These are phyloP conservation scores for Fraxinus americana DNA, from an alignment of 257 asterid genomes.

Conservation along the genomic window DNA sequence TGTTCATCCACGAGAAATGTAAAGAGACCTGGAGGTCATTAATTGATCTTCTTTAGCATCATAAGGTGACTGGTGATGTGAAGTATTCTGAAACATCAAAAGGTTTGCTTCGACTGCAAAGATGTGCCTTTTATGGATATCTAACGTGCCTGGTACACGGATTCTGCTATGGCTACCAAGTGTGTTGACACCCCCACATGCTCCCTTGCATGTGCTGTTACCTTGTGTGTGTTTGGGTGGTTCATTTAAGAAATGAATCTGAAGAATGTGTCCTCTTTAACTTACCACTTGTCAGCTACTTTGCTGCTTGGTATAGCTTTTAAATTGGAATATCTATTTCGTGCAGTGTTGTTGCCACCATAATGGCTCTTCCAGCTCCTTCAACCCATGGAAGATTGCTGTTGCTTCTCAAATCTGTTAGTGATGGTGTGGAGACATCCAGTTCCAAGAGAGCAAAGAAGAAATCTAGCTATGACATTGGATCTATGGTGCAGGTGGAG, in stretches of 20 bases:
- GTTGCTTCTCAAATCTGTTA: conserved; percentile 61
- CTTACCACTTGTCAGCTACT: conserved; percentile 15
- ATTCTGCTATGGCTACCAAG: background rate
- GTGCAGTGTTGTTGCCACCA: conserved; percentile 71
- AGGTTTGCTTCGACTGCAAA: background rate
- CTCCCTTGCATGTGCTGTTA: background rate
- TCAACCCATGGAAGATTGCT: conserved; percentile 78
- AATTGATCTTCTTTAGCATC: background rate
- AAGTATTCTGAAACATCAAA: background rate
- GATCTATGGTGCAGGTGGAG: conserved; percentile 86
- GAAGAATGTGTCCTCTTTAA: conserved; percentile 8
- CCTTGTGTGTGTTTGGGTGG: background rate
- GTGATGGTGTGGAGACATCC: conserved; percentile 60
- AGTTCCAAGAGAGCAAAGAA: conserved; percentile 77
- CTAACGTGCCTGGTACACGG: background rate
- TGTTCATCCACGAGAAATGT: background rate
- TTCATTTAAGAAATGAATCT: conserved; percentile 1
- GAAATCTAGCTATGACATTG: conserved; percentile 63
- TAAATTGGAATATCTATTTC: conserved; percentile 16
- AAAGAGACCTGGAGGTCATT: background rate
- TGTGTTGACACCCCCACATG: background rate
- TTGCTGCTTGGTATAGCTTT: conserved; percentile 3
- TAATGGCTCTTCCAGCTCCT: conserved; percentile 73
- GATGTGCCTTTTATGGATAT: background rate
- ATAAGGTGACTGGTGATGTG: background rate